phyloP scores from a whole-genome alignment of 345 rosid genomes.

The Isatis tinctoria region DNA sequence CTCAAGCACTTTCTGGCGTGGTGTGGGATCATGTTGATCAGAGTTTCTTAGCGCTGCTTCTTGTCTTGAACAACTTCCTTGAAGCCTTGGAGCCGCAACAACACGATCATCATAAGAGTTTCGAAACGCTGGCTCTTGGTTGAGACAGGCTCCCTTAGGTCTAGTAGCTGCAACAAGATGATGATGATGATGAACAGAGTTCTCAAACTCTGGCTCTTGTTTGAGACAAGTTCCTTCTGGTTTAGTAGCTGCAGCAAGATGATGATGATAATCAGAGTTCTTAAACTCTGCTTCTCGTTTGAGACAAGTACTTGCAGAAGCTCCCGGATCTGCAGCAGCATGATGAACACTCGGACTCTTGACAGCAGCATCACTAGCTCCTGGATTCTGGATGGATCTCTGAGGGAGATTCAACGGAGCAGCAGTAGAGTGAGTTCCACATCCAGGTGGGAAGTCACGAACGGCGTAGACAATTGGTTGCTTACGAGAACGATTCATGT shows the following conservation, averaged over 20 bases:
- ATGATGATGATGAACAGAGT: neutral
- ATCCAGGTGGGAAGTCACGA: conserved; percentile 13
- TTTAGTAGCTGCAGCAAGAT: neutral
- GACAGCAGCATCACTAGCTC: neutral
- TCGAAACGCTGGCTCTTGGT: neutral
- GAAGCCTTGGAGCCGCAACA: neutral
- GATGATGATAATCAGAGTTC: neutral
- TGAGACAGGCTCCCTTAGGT: neutral
- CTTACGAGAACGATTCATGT: neutral
- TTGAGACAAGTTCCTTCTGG: neutral
- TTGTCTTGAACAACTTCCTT: neutral
- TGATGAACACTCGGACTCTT: neutral
- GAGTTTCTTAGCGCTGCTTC: neutral
- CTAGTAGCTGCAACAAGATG: neutral
- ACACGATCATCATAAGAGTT: neutral
- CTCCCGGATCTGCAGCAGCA: neutral
- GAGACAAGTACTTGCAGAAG: neutral
- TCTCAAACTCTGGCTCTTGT: neutral
- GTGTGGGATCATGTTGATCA: neutral
- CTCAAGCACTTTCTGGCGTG: conserved; percentile 52
- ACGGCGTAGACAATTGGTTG: neutral
- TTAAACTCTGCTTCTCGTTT: neutral
- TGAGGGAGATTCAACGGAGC: neutral
- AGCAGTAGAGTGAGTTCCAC: neutral
- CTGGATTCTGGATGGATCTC: neutral